Evolutionary conservation across 2,329 filamentous ascomycete genomes (phyloP).

Genomic region (Paecilomyces variotii): DNA sequence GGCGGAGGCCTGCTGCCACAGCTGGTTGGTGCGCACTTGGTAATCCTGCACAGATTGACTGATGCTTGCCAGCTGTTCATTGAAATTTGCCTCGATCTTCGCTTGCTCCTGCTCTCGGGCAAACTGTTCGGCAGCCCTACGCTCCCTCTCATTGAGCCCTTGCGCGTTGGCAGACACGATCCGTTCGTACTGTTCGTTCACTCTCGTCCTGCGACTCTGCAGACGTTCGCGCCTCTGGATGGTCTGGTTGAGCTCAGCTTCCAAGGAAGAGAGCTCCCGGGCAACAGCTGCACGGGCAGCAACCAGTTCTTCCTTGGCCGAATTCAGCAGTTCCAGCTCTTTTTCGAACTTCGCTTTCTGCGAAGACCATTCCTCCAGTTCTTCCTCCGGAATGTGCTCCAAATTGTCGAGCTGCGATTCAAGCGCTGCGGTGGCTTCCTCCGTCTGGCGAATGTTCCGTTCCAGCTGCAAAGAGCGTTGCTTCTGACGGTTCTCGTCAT

Average conservation of each 20-base stretch:
- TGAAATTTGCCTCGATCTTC: slow-evolving; percentile 34
- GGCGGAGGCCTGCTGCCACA: slow-evolving; percentile 36
- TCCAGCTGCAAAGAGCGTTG: slow-evolving; percentile 55
- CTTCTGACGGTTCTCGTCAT: slow-evolving; percentile 54
- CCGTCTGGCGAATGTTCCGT: slow-evolving; percentile 55
- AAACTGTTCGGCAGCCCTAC: slow-evolving; percentile 39
- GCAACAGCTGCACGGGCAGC: slow-evolving; percentile 44
- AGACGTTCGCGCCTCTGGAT: slow-evolving; percentile 54
- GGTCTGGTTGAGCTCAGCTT: slow-evolving; percentile 45
- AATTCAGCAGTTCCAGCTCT: slow-evolving; percentile 44
- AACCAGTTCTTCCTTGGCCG: slow-evolving; percentile 44
- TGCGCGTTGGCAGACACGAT: slow-evolving; percentile 52
- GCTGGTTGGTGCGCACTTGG: slow-evolving; percentile 33
- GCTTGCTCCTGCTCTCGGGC: slow-evolving; percentile 39
- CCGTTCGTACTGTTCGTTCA: slow-evolving; percentile 55
- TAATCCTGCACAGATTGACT: slow-evolving; percentile 36
- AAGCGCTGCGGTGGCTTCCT: slow-evolving; percentile 51
- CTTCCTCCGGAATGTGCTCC: slow-evolving; percentile 50
- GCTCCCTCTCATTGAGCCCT: slow-evolving; percentile 47
- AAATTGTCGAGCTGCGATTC: slow-evolving; percentile 47
- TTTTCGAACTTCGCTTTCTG: slow-evolving; percentile 49
- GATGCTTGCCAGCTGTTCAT: slow-evolving; percentile 36
- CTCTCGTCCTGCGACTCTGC: slow-evolving; percentile 47
- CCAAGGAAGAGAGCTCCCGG: slow-evolving; percentile 44
- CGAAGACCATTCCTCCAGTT: slow-evolving; percentile 44